Evolutionary conservation across 106 monocot genomes (phyloP).

Genomic region (Allium fistulosum): DNA sequence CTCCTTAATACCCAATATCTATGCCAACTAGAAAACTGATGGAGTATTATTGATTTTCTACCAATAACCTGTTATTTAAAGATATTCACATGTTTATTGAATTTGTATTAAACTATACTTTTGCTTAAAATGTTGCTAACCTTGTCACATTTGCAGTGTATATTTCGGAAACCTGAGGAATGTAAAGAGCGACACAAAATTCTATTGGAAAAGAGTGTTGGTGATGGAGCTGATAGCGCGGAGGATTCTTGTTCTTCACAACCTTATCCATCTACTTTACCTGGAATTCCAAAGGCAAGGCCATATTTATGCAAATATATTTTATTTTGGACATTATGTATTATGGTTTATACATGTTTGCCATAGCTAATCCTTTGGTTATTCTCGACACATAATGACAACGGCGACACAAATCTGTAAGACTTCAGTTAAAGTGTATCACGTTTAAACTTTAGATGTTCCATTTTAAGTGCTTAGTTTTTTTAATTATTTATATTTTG

Average conservation of each 20-base stretch:
- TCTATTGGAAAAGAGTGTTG: slow-evolving; percentile 74
- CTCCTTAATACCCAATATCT: too few relatives aligned
- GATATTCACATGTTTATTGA: too few relatives aligned
- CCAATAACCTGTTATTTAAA: too few relatives aligned
- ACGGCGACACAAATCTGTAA: not conserved
- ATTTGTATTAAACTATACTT: too few relatives aligned
- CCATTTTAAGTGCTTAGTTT: not conserved
- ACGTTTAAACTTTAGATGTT: not conserved
- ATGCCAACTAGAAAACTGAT: too few relatives aligned
- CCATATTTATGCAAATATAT: not conserved
- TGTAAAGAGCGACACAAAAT: slow-evolving; percentile 92
- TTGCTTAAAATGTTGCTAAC: too few relatives aligned
- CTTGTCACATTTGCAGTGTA: slow-evolving; percentile 43
- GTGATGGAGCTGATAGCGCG: slow-evolving; percentile 99
- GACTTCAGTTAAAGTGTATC: not conserved
- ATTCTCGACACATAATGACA: too few relatives aligned
- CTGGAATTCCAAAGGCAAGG: slow-evolving; percentile 95
- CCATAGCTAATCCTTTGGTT: too few relatives aligned
- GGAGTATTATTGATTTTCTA: too few relatives aligned
- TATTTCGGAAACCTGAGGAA: slow-evolving; percentile 73
- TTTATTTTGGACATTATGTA: not conserved
- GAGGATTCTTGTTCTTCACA: slow-evolving; percentile 99
- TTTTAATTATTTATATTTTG: not conserved
- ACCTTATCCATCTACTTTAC: slow-evolving; percentile 79
- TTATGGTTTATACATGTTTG: not conserved